Base-by-base conservation (phyloP, 108 stramenopile species). In the Discostella stelligeroides region DNA sequence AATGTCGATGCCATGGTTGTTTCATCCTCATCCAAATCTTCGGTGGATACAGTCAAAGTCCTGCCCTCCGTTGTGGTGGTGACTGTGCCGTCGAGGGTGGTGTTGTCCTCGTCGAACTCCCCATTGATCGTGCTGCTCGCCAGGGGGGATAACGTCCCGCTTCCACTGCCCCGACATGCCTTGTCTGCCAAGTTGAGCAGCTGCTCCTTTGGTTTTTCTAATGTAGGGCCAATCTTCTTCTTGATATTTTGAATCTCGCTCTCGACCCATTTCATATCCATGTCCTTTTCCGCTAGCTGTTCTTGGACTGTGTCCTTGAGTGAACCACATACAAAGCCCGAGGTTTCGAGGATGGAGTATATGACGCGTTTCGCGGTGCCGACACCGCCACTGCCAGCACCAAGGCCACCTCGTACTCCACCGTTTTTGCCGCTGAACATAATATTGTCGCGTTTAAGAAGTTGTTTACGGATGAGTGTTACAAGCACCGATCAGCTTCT, bases 311-410 rank as follows among this genome's bases (percentile, higher is more conserved):
- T 76, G 66, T 76, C 75, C 46, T 68, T 76, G 41, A 76, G 56
- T 9, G 75, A 76, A 17, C 75, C 75, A 49, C 75, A 76, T 37
- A 63, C 75, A 5, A 76, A 43, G 7, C 75, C 75, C n/a, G 65
- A 68, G 28, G 60, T 57, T 63, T 76, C 61, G 66, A 76, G 67
- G 41, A 76, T 41, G 42, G 75, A 76, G 2, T 49, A 40, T 21
- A 66, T 43, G 34, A 76, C 25, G 34, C 66, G 75, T 39, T 51
- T 76, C 20, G 75, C 75, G 24, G 60, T 43, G 40, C 38, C 69
- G 13, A 42, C 49, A 25, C 63, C 72, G 18, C 57, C 62, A 24
- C 46, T 24, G 45, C 24, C 42, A 34, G 5, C 34, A 34, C 34
- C 34, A 34, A 34, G 6, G 34, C 34, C 34, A 34, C 6, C 34